Conservation (phyloP, 495 filamentous ascomycete species). For the Monascus purpureus region DNA sequence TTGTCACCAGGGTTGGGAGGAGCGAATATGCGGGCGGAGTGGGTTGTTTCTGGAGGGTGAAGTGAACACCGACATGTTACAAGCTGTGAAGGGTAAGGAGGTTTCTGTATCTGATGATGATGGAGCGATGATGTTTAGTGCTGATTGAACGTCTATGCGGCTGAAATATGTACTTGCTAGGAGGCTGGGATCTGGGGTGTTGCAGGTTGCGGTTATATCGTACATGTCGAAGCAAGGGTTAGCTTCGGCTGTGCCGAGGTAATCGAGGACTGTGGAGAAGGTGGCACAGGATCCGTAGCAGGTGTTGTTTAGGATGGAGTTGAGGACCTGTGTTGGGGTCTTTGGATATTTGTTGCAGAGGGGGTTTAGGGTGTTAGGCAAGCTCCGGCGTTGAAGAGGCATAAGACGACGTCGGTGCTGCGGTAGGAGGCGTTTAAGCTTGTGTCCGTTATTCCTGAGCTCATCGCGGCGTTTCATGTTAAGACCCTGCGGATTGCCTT, state of each 20-base stretch:
- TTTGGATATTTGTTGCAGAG: slow-evolving; percentile 13
- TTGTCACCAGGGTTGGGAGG: slow-evolving; percentile 18
- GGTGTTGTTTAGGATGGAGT: slow-evolving; percentile 20
- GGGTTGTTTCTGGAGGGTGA: slow-evolving; percentile 5
- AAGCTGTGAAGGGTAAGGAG: slow-evolving; percentile 15
- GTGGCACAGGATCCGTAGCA: slow-evolving; percentile 28
- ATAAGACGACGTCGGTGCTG: no score
- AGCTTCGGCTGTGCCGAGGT: slow-evolving; percentile 9
- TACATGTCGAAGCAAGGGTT: slow-evolving; percentile 21
- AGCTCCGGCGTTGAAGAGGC: no score
- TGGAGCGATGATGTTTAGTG: slow-evolving; percentile 27
- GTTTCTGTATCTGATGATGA: no score
- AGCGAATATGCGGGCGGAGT: slow-evolving; percentile 18
- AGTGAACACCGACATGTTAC: no score
- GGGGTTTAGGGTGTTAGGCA: slow-evolving; percentile 4
- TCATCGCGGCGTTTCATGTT: slow-evolving; percentile 13
- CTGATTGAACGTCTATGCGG: slow-evolving; percentile 18
- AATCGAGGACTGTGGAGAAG: slow-evolving; percentile 21
- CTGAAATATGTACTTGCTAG: slow-evolving; percentile 20
- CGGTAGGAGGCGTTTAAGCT: no score
- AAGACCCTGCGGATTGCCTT: slow-evolving; percentile 20
- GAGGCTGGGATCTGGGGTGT: slow-evolving; percentile 9
- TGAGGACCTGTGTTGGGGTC: slow-evolving; percentile 11
- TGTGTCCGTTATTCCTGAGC: slow-evolving; percentile 1
- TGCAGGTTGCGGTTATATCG: slow-evolving; percentile 22